Base-by-base conservation (phyloP, 2,329 filamentous ascomycete genomes). In the Zymoseptoria brevis region DNA sequence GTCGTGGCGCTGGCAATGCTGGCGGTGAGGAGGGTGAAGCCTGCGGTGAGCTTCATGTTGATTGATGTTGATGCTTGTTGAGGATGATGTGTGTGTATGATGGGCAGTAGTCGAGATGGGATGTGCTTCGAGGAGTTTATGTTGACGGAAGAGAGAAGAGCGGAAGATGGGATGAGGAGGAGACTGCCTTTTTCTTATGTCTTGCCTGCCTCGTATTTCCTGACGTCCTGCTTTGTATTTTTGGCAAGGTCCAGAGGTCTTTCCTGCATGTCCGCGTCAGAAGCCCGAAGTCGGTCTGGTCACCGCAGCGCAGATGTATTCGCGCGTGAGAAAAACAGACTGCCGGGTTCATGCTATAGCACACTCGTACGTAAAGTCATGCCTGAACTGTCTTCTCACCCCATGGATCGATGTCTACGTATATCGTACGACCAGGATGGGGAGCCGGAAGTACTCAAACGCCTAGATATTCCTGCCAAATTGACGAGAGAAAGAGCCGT, bases 21-120 rank as follows among this genome's bases (percentile, higher is more conserved):
- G 48, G 64, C 49, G 19, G 59, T 54, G 64, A 78, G 58, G 64
- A 79, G 62, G 66, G 66, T 71, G 66, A 75, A 69, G 69, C 78
- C 66, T 68, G 81, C 80, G 53, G 56, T 61, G 62, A 65, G 61
- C 54, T 68, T 64, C 65, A 67, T 68, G 22, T 52, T 62, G 56
- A 19, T 26, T 19, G 24, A 19, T 21, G 48, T 53, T 41, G 50
- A 55, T 49, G 30, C 35, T 57, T 51, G 56, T 22, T 53, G 50
- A n/a, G 24, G 51, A 30, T 57, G 56, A 24, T 57, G 56, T 19
- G 19, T 30, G 48, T 55, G 41, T 19, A 24, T 8, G 41, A 45
- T 19, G 19, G 26, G 21, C 5, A 52, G 24, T 21, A 22, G 19
- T 22, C 7, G 24, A 22, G 19, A 22, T n/a, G 24, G 6, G 35